Base-by-base conservation (phyloP, 1,284 basidiomycete species). In the Paramarasmius palmivorus region DNA sequence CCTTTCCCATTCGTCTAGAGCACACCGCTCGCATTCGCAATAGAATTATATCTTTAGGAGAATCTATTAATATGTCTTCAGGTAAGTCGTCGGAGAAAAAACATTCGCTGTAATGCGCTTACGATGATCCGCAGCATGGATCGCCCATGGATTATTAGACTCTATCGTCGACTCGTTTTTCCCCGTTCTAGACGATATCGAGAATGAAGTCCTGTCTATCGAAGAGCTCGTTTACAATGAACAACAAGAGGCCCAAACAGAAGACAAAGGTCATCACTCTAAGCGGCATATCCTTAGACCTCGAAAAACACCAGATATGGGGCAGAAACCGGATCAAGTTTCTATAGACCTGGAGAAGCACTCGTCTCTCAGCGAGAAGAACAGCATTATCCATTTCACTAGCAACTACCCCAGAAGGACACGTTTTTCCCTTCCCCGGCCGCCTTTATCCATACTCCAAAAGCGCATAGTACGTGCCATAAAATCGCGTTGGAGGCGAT, bases 141-240 rank as follows among this genome's bases (percentile, higher is more conserved):
- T 98, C 59, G 93, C 93, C 0, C 94, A 98, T 68, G 92, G 90
- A 15, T 79, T 98, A 50, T 77, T 98, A 65, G 95, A 98, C 66
- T 96, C 94, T 1, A 86, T 98, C 49, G 93, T 98, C 29, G 95
- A 98, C 67, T 87, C 93, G 1, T 97, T 97, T 72, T 93, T 95
- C 69, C 95, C 95, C 1, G 78, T 94, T 53, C 76, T 96, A 46
- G 81, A 88, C 51, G 88, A 88, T 54, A 88, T 98, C 41, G 93
- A 94, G 65, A 79, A 79, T 47, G 94, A 97, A 65, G 87, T 93
- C 0, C 78, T 84, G 53, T 84, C 84, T 23, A 84, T 97, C 49
- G 93, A 96, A 61, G 77, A 81, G 14, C 70, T 92, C 35, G 84
- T 93, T 10, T 81, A 80, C 63, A 67, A 74, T 22, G 69, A 63